Conservation (phyloP, 306 rosid species). For the Corylus avellana region DNA sequence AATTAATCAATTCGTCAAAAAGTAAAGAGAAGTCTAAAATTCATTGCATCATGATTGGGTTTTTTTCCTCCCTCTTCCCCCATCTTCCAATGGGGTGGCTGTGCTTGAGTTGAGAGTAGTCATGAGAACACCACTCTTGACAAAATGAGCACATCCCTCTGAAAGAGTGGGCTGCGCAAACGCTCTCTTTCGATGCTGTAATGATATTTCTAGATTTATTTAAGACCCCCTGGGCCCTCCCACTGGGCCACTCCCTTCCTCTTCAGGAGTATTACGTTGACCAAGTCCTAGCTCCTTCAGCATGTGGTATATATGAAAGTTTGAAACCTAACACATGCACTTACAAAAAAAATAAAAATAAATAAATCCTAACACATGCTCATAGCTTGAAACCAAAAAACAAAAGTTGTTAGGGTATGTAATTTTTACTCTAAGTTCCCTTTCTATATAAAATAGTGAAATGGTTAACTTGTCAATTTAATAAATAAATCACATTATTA, state of each 20-base stretch:
- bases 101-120: not conserved
- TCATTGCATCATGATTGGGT: not conserved
- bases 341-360: no score
- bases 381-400: not conserved
- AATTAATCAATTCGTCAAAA: not conserved
- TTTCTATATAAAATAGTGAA: no score
- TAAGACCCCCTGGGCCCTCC: no score
- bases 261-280: conserved; percentile 29
- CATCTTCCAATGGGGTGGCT: not conserved
- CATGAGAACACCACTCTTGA: not conserved
- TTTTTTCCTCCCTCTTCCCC: not conserved
- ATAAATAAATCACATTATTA: no score
- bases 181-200: not conserved
- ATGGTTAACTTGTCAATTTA: no score
- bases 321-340: not conserved
- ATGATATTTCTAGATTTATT: not conserved
- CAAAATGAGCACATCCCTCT: not conserved
- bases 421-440: no score
- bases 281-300: not conserved
- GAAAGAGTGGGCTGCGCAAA: not conserved
- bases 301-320: not conserved
- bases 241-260: not conserved
- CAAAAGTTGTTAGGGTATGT: not conserved
- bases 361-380: no score
- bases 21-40: not conserved